phyloP scores from a whole-genome alignment of 2,329 filamentous ascomycete species.

The Waltergamsia citrina region DNA sequence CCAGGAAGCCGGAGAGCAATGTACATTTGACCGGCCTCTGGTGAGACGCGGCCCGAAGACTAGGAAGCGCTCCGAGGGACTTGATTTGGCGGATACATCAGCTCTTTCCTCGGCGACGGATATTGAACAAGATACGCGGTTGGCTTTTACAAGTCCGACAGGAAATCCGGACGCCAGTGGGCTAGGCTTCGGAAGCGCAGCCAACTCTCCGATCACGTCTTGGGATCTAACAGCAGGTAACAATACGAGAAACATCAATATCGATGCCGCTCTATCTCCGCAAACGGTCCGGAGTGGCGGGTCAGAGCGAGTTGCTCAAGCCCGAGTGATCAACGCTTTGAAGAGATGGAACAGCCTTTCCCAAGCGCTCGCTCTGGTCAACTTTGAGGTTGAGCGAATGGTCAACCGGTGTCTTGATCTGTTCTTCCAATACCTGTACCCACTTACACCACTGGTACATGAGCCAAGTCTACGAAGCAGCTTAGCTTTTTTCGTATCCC shows the following conservation, averaged over 20 bases:
- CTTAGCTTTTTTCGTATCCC: constrained; percentile 19
- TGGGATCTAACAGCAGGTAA: too few species aligned
- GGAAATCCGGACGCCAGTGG: too few species aligned
- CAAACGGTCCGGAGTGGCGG: constrained; percentile 10
- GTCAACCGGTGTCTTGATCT: constrained; percentile 24
- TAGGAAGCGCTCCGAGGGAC: constrained; percentile 4
- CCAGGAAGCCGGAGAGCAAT: constrained; percentile 18
- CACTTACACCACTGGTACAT: constrained; percentile 29
- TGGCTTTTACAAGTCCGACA: too few species aligned
- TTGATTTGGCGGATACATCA: background rate
- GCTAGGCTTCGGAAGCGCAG: too few species aligned
- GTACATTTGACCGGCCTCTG: constrained; percentile 26
- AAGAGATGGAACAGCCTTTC: constrained; percentile 18
- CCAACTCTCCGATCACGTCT: too few species aligned
- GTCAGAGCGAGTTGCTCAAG: constrained; percentile 3
- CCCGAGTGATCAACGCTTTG: constrained; percentile 2
- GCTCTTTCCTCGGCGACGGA: constrained; percentile 4
- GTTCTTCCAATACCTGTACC: constrained; percentile 32
- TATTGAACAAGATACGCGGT: constrained; percentile 13
- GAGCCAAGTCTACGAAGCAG: constrained; percentile 27
- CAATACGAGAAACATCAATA: too few species aligned
- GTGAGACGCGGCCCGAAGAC: constrained; percentile 27
- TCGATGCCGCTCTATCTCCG: too few species aligned
- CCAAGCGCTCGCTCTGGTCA: constrained; percentile 12
- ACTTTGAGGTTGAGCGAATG: constrained; percentile 13